phyloP scores from a whole-genome alignment of 257 asterid species.

The Thymus quinquecostatus region DNA sequence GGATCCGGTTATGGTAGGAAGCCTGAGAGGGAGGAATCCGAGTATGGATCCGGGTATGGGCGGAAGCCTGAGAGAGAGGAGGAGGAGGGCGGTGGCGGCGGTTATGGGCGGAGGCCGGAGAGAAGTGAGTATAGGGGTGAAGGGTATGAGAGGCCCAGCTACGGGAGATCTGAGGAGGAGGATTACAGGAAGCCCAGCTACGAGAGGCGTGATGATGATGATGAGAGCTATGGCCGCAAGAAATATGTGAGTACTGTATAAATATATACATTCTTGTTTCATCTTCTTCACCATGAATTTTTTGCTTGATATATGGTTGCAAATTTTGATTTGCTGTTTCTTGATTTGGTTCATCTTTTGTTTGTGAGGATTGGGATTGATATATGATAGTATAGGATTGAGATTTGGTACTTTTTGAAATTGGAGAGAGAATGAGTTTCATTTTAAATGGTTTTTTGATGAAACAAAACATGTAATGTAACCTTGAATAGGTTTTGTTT shows the following conservation, averaged over 20 bases:
- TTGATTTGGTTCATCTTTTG: no score
- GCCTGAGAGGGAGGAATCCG: conserved; percentile 27
- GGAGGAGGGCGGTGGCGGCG: conserved; percentile 33
- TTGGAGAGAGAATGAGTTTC: no score
- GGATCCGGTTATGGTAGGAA: conserved; percentile 35
- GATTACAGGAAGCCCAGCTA: conserved; percentile 55
- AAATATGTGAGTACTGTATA: conserved; percentile 57
- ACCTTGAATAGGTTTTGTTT: no score
- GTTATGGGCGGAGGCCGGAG: conserved; percentile 40
- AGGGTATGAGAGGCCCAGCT: conserved; percentile 59
- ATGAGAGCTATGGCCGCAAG: conserved; percentile 63
- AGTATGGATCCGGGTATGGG: conserved; percentile 43
- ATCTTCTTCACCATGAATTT: no score
- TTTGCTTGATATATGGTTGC: no score
- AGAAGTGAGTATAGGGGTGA: conserved; percentile 38
- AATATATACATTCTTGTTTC: no score
- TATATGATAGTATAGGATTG: no score
- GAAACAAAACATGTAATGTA: no score
- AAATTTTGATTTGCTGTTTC: no score
- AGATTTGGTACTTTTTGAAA: no score
- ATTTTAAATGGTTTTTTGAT: no score
- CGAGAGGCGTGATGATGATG: conserved; percentile 53
- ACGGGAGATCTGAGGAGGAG: conserved; percentile 69
- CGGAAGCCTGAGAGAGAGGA: conserved; percentile 33
- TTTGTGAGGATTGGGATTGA: no score